Conservation (phyloP, 306 rosid species). For the Lithocarpus polystachyus region DNA sequence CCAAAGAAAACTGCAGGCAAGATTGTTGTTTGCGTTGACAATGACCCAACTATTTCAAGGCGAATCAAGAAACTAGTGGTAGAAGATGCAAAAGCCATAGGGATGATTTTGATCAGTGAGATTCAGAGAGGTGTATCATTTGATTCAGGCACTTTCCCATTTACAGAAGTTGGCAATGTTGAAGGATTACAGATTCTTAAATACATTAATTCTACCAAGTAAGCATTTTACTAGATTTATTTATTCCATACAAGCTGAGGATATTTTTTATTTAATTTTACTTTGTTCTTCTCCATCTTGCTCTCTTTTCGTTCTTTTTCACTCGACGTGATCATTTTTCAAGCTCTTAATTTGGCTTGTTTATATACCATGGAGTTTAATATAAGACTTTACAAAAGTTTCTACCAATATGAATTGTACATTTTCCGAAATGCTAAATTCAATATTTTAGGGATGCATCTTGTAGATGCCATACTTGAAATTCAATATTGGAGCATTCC, state of each 20-base stretch:
- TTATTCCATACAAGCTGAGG: not conserved
- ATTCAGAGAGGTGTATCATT: constrained; percentile 47
- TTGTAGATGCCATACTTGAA: too few species aligned
- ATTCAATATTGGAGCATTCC: too few species aligned
- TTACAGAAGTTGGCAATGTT: constrained; percentile 51
- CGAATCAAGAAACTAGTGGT: constrained; percentile 69
- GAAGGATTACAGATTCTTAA: constrained; percentile 66
- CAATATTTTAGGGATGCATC: too few species aligned
- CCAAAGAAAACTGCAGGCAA: constrained; percentile 56
- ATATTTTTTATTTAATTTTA: not conserved
- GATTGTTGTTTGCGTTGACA: constrained; percentile 65
- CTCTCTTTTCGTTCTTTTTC: not conserved
- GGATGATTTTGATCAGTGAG: constrained; percentile 63
- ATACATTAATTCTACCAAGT: constrained; percentile 81
- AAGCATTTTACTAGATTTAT: constrained; percentile 27
- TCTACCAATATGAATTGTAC: too few species aligned
- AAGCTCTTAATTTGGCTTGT: not conserved
- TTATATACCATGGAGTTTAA: too few species aligned
- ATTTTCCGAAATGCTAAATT: too few species aligned
- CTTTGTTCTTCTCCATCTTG: not conserved
- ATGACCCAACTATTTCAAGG: constrained; percentile 51
- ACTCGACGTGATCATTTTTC: not conserved
- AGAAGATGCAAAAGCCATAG: constrained; percentile 76
- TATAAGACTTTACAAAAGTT: too few species aligned
- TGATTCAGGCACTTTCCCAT: constrained; percentile 78